Base-by-base conservation (phyloP, 805 yeast species). In the Candida nanaspora region DNA sequence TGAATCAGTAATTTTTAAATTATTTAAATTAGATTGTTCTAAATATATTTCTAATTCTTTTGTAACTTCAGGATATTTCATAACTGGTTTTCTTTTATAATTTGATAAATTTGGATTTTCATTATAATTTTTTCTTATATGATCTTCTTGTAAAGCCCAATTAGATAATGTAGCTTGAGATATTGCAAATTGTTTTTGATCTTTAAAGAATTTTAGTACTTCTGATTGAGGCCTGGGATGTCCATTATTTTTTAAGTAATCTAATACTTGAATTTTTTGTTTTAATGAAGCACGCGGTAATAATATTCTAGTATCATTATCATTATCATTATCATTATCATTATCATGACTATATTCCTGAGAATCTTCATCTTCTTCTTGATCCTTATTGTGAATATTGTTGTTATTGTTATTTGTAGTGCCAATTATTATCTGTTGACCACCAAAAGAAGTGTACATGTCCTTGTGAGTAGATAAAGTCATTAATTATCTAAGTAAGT, bases 121-220 rank as follows among this genome's bases (percentile, higher is more conserved):
- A 3, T 25, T 31, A 20, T 37, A 51, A 38, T 52, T 47, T 4
- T 45, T 39, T 4, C 68, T 47, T 4, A 63, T 32, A 6, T 40
- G 39, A 0, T 40, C 31, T 40, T 62, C 65, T 32, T 48, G 52
- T 8, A 52, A 16, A 1, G 47, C 43, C 68, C 68, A 63, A 14
- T 53, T 57, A 1, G 66, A 60, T 27, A 63, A 43, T 1, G 68
- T 61, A 7, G 65, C 62, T 44, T 59, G 66, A 19, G 66, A 60
- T 14, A 63, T 53, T 18, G 61, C 44, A 41, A 63, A 62, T 26
- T 39, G 35, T 9, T 42, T 44, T 13, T 39, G 45, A 1, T 39
- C 35, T 15, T 44, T 44, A 47, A 61, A 61, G 41, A 55, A 52
- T 7, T 39, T 39, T 19, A 61, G 37, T 0, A 57, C 47, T 16